A percentile compares a stretch with the other conserved stretches of the same genome.
phyloP scores from a whole-genome alignment of 352 stramenopile genomes.

The Thalassiosira hispida region DNA sequence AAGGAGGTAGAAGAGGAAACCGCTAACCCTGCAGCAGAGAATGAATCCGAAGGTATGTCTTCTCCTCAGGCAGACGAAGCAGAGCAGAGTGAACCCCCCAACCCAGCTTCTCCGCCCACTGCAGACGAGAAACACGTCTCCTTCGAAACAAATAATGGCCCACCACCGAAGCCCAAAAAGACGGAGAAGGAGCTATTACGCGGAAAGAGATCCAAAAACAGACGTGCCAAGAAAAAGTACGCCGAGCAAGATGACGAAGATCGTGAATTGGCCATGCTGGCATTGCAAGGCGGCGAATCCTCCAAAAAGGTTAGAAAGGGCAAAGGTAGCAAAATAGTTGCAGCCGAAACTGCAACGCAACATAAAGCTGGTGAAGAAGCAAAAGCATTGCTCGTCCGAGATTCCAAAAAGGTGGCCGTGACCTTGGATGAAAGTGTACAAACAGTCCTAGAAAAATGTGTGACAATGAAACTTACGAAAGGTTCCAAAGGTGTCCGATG shows the following conservation, averaged over 20 bases:
- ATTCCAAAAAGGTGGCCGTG: slow-evolving; percentile 59
- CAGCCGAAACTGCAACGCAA: slow-evolving; percentile 57
- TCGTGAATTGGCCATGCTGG: slow-evolving; percentile 90
- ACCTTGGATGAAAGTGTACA: slow-evolving; percentile 61
- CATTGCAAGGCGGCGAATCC: slow-evolving; percentile 84
- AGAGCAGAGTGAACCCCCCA: background rate
- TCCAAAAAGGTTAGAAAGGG: slow-evolving; percentile 54
- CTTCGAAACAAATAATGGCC: slow-evolving; percentile 14
- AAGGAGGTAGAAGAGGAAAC: slow-evolving; percentile 2
- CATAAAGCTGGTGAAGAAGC: slow-evolving; percentile 71
- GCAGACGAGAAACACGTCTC: slow-evolving; percentile 10
- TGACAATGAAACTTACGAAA: slow-evolving; percentile 57
- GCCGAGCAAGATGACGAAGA: slow-evolving; percentile 96
- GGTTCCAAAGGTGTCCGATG: slow-evolving; percentile 60
- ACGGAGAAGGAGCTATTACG: slow-evolving; percentile 84
- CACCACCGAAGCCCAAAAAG: slow-evolving; percentile 25
- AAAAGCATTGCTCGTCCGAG: slow-evolving; percentile 68
- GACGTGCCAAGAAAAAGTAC: slow-evolving; percentile 96
- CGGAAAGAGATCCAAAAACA: slow-evolving; percentile 94
- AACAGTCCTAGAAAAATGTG: slow-evolving; percentile 64
- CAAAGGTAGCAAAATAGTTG: slow-evolving; percentile 44
- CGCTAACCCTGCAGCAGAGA: background rate
- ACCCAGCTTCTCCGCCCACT: background rate
- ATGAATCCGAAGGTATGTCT: background rate
- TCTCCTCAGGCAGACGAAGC: background rate